These are phyloP conservation scores for Boeremia lycopersici DNA, from an alignment of 2,329 filamentous ascomycete genomes.

Conservation along the genomic window DNA sequence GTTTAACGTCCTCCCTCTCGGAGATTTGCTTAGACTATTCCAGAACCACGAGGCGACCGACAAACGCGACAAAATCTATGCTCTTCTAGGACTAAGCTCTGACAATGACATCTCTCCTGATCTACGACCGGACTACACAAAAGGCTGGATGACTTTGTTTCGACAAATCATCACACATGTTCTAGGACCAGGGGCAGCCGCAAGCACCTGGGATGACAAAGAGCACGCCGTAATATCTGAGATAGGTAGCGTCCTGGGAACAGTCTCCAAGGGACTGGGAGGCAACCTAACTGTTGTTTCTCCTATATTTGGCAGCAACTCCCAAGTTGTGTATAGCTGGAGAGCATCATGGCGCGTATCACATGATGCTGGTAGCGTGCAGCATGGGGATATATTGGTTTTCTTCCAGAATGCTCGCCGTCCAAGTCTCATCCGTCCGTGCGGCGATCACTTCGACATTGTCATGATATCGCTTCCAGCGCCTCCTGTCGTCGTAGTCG, in stretches of 20 bases:
- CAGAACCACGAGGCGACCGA: slow-evolving; percentile 9
- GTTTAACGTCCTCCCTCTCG: slow-evolving; percentile 1
- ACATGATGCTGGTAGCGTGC: not conserved
- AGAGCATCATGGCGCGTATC: not conserved
- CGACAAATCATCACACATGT: not conserved
- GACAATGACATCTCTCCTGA: slow-evolving; percentile 1
- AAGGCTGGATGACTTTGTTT: not conserved
- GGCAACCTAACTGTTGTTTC: not conserved
- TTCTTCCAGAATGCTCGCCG: not conserved
- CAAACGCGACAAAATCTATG: slow-evolving; percentile 17
- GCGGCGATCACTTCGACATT: not conserved
- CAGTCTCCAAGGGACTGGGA: not conserved
- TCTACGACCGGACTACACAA: slow-evolving; percentile 14
- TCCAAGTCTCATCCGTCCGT: not conserved
- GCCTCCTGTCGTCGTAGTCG: not conserved
- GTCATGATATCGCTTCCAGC: not conserved
- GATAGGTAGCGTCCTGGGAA: not conserved
- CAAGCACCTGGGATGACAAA: not conserved
- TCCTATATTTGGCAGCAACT: not conserved
- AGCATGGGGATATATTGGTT: not conserved
- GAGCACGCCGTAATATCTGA: not conserved
- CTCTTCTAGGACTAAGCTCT: slow-evolving; percentile 15
- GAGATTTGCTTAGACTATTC: slow-evolving; percentile 17
- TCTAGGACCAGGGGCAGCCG: not conserved
- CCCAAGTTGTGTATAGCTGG: not conserved